Conservation (phyloP, 2,329 filamentous ascomycete genomes). For the Epichloe baconii region DNA sequence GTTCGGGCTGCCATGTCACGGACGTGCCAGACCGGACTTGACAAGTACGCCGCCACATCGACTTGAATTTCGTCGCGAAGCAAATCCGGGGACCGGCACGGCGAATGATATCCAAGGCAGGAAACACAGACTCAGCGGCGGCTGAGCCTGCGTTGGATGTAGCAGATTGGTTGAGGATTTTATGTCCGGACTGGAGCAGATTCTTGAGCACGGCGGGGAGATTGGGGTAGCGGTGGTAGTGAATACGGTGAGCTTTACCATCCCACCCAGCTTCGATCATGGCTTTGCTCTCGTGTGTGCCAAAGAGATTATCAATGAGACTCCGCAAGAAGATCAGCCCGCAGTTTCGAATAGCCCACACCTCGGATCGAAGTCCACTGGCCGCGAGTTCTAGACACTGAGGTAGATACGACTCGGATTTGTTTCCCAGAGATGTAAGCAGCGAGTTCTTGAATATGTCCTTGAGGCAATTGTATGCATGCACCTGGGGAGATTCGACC, state of each 20-base stretch:
- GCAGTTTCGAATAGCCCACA: constrained; percentile 93
- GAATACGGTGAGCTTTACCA: constrained; percentile 49
- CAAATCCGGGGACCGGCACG: constrained; percentile 53
- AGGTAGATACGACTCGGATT: constrained; percentile 62
- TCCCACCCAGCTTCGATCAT: constrained; percentile 50
- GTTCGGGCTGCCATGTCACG: constrained; percentile 69
- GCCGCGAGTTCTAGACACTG: constrained; percentile 68
- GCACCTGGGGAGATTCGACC: constrained; percentile 74
- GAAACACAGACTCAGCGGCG: constrained; percentile 56
- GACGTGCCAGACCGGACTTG: constrained; percentile 65
- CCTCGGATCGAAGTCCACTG: constrained; percentile 61
- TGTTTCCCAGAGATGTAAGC: constrained; percentile 56
- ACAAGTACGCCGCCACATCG: constrained; percentile 49
- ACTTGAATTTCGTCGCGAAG: constrained; percentile 40
- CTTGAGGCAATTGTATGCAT: constrained; percentile 86
- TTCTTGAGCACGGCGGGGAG: constrained; percentile 50
- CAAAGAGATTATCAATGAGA: constrained; percentile 66
- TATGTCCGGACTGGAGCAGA: constrained; percentile 42
- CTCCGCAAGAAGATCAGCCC: constrained; percentile 80
- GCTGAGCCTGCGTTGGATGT: constrained; percentile 20
- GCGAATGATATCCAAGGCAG: constrained; percentile 68
- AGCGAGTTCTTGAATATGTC: constrained; percentile 80
- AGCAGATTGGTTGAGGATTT: constrained; percentile 27
- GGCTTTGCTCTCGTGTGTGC: constrained; percentile 58
- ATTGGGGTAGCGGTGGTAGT: constrained; percentile 55